Conservation (phyloP, 2,329 filamentous ascomycete species). For the Epichloe aotearoae region DNA sequence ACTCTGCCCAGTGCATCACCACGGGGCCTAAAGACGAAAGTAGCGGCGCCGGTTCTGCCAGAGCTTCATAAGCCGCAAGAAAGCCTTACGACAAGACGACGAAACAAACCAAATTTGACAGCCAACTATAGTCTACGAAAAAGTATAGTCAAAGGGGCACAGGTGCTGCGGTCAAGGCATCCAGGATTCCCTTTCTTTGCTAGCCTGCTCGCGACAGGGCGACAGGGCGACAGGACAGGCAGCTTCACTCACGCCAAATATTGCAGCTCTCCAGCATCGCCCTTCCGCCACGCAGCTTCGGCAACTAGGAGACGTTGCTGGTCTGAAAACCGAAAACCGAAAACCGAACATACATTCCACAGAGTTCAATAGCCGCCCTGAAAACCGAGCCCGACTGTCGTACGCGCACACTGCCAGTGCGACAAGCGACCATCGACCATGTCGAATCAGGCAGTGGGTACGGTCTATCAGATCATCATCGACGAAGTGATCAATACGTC, state of each 20-base stretch:
- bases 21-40: constrained; percentile 11
- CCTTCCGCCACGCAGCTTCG: background rate
- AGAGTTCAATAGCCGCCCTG: background rate
- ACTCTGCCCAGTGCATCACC: constrained; percentile 26
- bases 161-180: background rate
- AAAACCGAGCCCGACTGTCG: background rate
- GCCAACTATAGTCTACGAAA: background rate
- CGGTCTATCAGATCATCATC: constrained; percentile 67
- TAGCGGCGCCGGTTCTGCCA: background rate
- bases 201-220: background rate
- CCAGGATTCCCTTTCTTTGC: background rate
- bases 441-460: constrained; percentile 52
- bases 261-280: background rate
- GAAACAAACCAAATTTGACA: background rate
- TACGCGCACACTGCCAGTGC: constrained; percentile 4
- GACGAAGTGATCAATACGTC: constrained; percentile 85
- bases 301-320: background rate
- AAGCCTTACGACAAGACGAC: background rate
- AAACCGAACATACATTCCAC: background rate
- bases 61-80: background rate
- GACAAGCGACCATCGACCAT: constrained; percentile 23
- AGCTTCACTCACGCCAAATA: background rate
- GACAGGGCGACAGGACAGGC: background rate
- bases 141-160: background rate
- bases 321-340: background rate